Evolutionary conservation across 805 yeast genomes (phyloP), one percentile per base, ranked within the genome.

Genomic region (Cyberlindnera samutprakarnensis): DNA sequence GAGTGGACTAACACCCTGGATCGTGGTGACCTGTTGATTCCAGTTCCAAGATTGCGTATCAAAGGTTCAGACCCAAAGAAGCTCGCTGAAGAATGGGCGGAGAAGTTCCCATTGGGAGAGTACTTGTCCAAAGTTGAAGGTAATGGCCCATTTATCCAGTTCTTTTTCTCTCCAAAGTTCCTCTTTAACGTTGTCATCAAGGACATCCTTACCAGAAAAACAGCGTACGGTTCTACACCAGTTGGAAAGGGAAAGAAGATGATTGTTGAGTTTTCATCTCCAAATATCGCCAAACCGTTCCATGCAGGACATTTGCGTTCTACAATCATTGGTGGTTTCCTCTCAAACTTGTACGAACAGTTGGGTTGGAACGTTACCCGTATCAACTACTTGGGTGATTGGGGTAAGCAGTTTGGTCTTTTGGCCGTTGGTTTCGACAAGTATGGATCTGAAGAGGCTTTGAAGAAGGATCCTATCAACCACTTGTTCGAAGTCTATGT

Each of bases 361-460:
- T 67, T 79, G 36, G 98, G 97, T 28, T 92, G 90, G 84, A 73
- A 85, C n/a, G 98, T 92, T 27, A 62, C 72, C 45, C 75, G 96
- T 63, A 70, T 90, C 67, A 92, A 92, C 68, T 92, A 92, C 61
- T 70, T 92, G 45, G 99, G 99, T 52, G 99, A 92, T 63, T 92
- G 98, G 98, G 99, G 99, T 36, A 92, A 92, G 63, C 99, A 92
- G 66, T 92, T 90, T 53, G 99, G 98, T 60, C 59, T 92, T 28
- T 70, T 92, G 47, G 98, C 97, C 17, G 81, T 92, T 41, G 99
- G 96, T 28, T 92, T 80, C 59, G 73, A 75, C 35, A 76, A 72
- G 52, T 92, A 82, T 54, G 99, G 99, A 30, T 61, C 70, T 41
- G 94, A 81, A 55, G 83, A 78, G 51, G 63, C 64, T 32, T 69